These are phyloP conservation scores for Backusella mclennaniae DNA, from an alignment of 192 early-diverging fungal genomes.

Conservation along the genomic window DNA sequence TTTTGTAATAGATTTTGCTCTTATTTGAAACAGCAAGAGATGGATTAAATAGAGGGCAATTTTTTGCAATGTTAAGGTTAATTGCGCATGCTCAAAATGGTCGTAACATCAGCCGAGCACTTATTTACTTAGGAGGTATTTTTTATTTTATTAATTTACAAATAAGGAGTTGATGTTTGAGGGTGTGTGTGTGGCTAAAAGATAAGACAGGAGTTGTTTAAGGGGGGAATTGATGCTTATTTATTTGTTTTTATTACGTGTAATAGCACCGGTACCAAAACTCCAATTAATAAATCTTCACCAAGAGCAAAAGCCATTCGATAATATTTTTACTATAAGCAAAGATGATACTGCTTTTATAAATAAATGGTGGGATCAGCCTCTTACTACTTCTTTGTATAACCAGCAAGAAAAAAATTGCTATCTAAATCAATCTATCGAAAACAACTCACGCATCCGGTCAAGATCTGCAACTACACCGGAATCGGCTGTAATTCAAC, in stretches of 20 bases:
- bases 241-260: not conserved
- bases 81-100: conserved; percentile 42
- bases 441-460: not conserved
- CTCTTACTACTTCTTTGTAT: not conserved
- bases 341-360: not conserved
- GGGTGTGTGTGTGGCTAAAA: not conserved
- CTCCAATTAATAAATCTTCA: not conserved
- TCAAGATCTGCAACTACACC: not conserved
- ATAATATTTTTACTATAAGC: not conserved
- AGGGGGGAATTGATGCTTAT: not conserved
- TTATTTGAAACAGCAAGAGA: conserved; percentile 30
- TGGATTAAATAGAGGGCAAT: conserved; percentile 25
- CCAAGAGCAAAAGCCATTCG: not conserved
- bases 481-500: not conserved
- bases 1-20: conserved; percentile 24
- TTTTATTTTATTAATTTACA: not conserved
- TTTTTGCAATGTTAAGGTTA: conserved; percentile 38
- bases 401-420: not conserved
- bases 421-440: not conserved
- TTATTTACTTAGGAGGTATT: conserved; percentile 35
- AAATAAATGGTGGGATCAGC: not conserved
- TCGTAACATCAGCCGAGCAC: conserved; percentile 26
- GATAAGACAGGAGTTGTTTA: not conserved
- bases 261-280: not conserved
- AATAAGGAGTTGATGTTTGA: not conserved